phyloP scores from a whole-genome alignment of 768 basidiomycete genomes.

The Coprinopsis sp. region DNA sequence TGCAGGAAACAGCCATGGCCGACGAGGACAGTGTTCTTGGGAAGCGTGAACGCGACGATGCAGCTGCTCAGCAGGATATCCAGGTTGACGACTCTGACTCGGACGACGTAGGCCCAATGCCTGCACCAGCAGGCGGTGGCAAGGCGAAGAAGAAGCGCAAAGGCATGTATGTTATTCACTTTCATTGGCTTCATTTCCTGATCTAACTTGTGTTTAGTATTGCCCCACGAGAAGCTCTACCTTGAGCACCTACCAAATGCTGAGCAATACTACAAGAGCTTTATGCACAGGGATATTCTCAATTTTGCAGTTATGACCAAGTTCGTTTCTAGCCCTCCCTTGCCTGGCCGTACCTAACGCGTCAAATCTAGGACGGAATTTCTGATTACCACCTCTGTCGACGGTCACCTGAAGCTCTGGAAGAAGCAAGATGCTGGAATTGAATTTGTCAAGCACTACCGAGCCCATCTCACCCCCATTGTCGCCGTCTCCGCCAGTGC shows the following conservation, averaged over 20 bases:
- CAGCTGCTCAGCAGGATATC: slow-evolving; percentile 17
- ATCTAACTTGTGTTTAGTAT: slow-evolving; percentile 43
- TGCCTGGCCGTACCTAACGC: background rate
- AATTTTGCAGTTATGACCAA: slow-evolving; percentile 87
- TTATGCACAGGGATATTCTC: slow-evolving; percentile 94
- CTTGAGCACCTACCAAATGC: slow-evolving; percentile 88
- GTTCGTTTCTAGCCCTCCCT: slow-evolving; percentile 38
- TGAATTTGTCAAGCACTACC: slow-evolving; percentile 98
- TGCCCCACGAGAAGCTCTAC: slow-evolving; percentile 90
- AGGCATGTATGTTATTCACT: slow-evolving; percentile 42
- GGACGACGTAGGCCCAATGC: slow-evolving; percentile 89
- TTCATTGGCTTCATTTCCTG: background rate
- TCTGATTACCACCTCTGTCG: slow-evolving; percentile 88
- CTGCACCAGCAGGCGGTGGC: slow-evolving; percentile 53
- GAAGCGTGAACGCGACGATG: slow-evolving; percentile 48
- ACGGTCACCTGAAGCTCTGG: slow-evolving; percentile 98
- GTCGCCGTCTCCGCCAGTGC: slow-evolving; percentile 79
- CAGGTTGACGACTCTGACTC: slow-evolving; percentile 53
- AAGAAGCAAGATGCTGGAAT: slow-evolving; percentile 96
- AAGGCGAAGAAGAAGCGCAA: slow-evolving; percentile 65
- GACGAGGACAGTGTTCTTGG: slow-evolving; percentile 56
- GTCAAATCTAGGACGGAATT: slow-evolving; percentile 74
- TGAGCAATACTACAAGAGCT: slow-evolving; percentile 94
- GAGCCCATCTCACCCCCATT: slow-evolving; percentile 82
- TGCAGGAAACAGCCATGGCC: no score